These are phyloP conservation scores for Sugiyamaella americana DNA, from an alignment of 805 yeast species.

Conservation along the genomic window DNA sequence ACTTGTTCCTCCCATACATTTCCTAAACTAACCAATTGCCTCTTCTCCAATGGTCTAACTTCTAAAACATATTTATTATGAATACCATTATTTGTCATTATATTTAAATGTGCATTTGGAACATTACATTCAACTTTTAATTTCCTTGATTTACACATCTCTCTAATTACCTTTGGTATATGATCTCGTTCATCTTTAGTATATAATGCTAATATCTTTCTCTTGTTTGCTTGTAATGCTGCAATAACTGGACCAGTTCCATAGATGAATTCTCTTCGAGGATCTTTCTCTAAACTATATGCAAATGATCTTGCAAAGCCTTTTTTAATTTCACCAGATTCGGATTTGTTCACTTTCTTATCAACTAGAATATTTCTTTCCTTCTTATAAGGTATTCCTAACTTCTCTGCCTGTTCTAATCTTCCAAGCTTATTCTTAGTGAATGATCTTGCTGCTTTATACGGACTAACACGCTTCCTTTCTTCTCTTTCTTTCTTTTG, in stretches of 20 bases:
- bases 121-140: conserved; percentile 35
- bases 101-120: conserved; percentile 47
- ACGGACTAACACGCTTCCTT: conserved; percentile 11
- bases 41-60: conserved; percentile 43
- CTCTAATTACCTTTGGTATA: conserved; percentile 38
- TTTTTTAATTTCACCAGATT: background rate
- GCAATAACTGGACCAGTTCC: conserved; percentile 74
- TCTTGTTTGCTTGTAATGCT: conserved; percentile 51
- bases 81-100: conserved; percentile 58
- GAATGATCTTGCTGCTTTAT: conserved; percentile 11
- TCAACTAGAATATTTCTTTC: conserved; percentile 11
- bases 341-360: background rate
- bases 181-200: conserved; percentile 38
- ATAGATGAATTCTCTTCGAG: conserved; percentile 51
- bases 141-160: conserved; percentile 41
- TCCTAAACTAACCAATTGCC: background rate
- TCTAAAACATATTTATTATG: conserved; percentile 78
- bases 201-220: conserved; percentile 48
- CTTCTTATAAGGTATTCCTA: conserved; percentile 3
- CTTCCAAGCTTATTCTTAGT: conserved; percentile 15
- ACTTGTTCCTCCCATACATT: background rate
- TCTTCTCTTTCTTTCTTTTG: conserved; percentile 30
- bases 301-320: conserved; percentile 5
- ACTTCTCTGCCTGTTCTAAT: conserved; percentile 4
- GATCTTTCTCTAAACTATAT: conserved; percentile 26